Evolutionary conservation across 164 flowering plant genomes (phyloP), one percentile per base, ranked within the genome.

Genomic region (Liriodendron chinense): DNA sequence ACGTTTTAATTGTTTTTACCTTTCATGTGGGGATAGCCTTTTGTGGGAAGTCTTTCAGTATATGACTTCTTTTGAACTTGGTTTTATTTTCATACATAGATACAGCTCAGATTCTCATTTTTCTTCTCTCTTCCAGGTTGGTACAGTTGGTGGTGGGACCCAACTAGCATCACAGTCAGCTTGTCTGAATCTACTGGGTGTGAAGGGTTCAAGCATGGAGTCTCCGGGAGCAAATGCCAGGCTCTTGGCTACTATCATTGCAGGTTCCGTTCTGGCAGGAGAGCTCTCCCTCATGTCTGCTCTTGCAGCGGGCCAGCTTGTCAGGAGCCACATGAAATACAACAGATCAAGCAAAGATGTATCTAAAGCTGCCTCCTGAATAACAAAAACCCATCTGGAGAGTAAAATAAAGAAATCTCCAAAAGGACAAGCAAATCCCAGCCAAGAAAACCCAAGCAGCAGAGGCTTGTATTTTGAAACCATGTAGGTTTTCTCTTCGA

Each of bases 261-360:
- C 94, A 16, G 92, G 92, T 68, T 82, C 92, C 18, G 92, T 90
- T 63, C 87, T 90, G 21, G 92, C 92, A 0, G 94, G 89, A 14
- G 92, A 91, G 80, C 87, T 89, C n/a, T 91, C 94, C 2, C 89
- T 91, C 71, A 91, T 91, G 94, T 86, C 92, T n/a, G 94, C 94
- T 1, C 76, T 90, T 59, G 85, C 94, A 20, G 88, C 91, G 2
- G 91, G 91, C n/a, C 92, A 90, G 76, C 91, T 89, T 61, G 94
- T 89, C 0, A 80, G 53, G 77, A 90, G 94, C 81, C 94, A 90
- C 84, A 83, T 91, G 92, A 89, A 90, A 73, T 91, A 91, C 79
- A 91, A 91, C 74, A 82, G 94, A 67, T 87, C 94, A 3, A 84
- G 47, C 82, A 86, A 79, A 74, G 89, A 90, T 75, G 43, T 69